phyloP scores from a whole-genome alignment of 2,329 filamentous ascomycete genomes.

The Whalleya microplaca region DNA sequence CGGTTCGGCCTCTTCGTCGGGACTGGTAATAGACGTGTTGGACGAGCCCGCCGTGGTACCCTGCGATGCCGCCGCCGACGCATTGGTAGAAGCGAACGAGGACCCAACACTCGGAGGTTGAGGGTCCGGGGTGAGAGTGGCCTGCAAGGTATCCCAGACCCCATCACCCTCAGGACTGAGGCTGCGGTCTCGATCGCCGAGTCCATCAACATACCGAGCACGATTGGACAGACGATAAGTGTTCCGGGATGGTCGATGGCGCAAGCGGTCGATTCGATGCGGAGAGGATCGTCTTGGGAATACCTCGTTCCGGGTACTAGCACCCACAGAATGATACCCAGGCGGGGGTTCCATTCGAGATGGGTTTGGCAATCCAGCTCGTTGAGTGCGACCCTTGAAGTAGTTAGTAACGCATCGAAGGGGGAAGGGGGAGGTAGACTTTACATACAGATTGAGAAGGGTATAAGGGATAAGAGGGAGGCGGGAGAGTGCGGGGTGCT shows the following conservation, averaged over 20 bases:
- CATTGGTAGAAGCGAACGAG: conserved; percentile 75
- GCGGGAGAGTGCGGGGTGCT: no score
- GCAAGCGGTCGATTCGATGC: neutral
- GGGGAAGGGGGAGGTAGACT: no score
- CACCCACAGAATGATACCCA: neutral
- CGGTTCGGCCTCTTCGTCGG: conserved; percentile 46
- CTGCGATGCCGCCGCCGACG: conserved; percentile 49
- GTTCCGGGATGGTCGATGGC: conserved; percentile 2
- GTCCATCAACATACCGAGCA: conserved; percentile 60
- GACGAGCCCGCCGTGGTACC: conserved; percentile 48
- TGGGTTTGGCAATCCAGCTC: no score
- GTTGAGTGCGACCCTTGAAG: neutral
- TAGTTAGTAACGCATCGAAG: neutral
- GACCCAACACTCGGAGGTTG: conserved; percentile 79
- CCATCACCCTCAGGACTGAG: conserved; percentile 71
- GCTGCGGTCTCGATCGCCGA: conserved; percentile 84
- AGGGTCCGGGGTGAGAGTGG: conserved; percentile 79
- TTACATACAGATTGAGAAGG: neutral
- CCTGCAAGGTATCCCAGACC: conserved; percentile 79
- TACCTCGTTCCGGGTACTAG: neutral
- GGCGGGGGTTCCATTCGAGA: no score
- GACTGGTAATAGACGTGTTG: conserved; percentile 49
- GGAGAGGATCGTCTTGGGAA: neutral
- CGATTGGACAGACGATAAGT: conserved; percentile 4
- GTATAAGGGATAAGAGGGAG: neutral